Percentiles rank a stretch among this genome's conserved stretches.
These are phyloP conservation scores for Aspergillus luchuensis DNA, from an alignment of 2,329 filamentous ascomycete genomes.

Conservation along the genomic window DNA sequence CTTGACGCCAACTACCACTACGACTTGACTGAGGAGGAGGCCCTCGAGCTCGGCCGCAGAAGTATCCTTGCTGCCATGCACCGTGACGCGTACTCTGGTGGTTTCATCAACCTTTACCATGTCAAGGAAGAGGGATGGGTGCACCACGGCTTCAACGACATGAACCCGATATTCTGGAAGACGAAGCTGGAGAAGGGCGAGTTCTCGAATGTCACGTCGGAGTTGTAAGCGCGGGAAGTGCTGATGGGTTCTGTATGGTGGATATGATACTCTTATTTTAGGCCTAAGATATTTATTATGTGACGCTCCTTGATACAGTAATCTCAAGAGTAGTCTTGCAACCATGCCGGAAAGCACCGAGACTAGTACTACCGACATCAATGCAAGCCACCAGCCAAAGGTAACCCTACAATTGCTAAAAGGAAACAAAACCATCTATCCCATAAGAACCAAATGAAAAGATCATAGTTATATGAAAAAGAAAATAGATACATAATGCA, in stretches of 20 bases:
- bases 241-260: slow-evolving; percentile 15
- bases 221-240: slow-evolving; percentile 49
- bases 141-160: slow-evolving; percentile 97
- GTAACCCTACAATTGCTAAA: no score
- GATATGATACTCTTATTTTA: slow-evolving; percentile 19
- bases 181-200: slow-evolving; percentile 98
- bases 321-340: neutral
- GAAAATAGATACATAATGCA: slow-evolving; percentile 11
- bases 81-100: slow-evolving; percentile 97
- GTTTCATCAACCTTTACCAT: slow-evolving; percentile 98
- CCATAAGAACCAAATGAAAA: neutral
- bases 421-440: no score
- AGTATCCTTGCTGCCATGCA: slow-evolving; percentile 96
- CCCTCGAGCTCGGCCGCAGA: slow-evolving; percentile 83
- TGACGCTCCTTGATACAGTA: slow-evolving; percentile 1
- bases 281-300: slow-evolving; percentile 13
- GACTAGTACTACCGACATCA: no score
- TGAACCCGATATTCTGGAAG: slow-evolving; percentile 99
- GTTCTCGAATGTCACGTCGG: slow-evolving; percentile 90
- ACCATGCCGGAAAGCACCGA: no score
- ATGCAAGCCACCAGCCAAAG: no score
- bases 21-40: slow-evolving; percentile 82
- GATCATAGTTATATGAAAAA: neutral
- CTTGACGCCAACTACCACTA: slow-evolving; percentile 94
- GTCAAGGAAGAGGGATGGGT: slow-evolving; percentile 99